Evolutionary conservation across 139 green algal species (phyloP), one percentile per base, ranked within the genome.

Genomic region (Eudorina sp.): DNA sequence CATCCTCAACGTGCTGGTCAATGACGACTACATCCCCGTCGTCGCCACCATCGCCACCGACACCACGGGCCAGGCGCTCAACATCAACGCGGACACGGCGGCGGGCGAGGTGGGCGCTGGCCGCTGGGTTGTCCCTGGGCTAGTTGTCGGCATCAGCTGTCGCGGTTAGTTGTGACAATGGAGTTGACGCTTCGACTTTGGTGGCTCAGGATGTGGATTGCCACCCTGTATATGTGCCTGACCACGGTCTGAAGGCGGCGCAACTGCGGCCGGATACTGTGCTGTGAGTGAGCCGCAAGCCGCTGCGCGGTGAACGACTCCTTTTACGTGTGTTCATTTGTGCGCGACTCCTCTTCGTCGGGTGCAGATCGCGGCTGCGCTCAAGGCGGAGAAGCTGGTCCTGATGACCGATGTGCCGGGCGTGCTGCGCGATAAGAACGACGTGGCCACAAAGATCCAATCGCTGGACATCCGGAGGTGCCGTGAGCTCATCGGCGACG

Each of bases 31-130:
- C 92, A 99, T 99, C 66, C 98, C 98, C 18, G 98, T 99, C 45
- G 94, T 99, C 29, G 97, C 98, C 27, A 98, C 97, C 4, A 98
- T 99, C 36, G 98, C 98, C 0, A 95, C 95, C 11, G 95, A 99
- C 86, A 84, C 92, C 27, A 48, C 46, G 4, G 89, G 89, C 18
- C 95, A 99, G 90, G 97, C 97, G n/a, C 95, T 99, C 29, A 99
- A 99, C 91, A 95, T 99, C 80, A 99, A 99, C 78, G 98, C 98
- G 6, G 98, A 99, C 93, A 99, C 96, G 23, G 98, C 97, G 27
- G 98, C 98, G 0, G 98, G 98, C 43, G 98, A 99, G 94, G 96
- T 99, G 77, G 6, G 78, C 88, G 41, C n/a, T n/a, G n/a, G n/a
- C n/a, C n/a, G n/a, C n/a, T n/a, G n/a, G n/a, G n/a, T n/a, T n/a